Evolutionary conservation across 2,329 filamentous ascomycete species (phyloP), one percentile per base, ranked within the genome.

Genomic region (Colletotrichum noveboracense): DNA sequence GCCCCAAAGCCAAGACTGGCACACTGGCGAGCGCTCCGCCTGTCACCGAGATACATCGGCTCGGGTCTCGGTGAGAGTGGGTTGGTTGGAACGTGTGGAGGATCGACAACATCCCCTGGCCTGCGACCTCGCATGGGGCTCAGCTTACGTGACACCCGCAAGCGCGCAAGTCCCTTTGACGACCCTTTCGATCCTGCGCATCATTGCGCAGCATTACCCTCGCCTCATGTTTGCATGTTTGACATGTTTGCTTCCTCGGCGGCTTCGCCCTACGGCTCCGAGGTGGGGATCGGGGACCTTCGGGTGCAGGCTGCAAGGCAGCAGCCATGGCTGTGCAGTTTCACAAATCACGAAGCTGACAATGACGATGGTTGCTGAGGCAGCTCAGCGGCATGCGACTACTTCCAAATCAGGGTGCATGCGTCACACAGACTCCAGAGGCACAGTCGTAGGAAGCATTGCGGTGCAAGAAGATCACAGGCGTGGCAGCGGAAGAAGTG

Each of bases 41-140:
- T 73, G 70, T 76, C 70, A 76, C 74, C 74, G 70, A 76, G 70
- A 36, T 26, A 48, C 24, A 12, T 76, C 74, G 74, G 71, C 71
- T 75, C 66, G 65, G 71, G 36, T 52, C 48, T 74, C 74, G 66
- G 71, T 75, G 56, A 38, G n/a, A 62, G 61, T 64, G 61, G 61
- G 32, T 34, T 61, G 21, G n/a, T 56, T 74, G 38, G 18, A 62
- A 70, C 24, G 32, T 76, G 74, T 75, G 74, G 71, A 76, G 71
- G 71, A 76, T 76, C 71, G 74, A 76, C 71, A 38, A 18, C 60
- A 70, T 56, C 52, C 52, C n/a, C 52, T 24, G n/a, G 28, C 36
- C 43, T 56, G 26, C 24, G 64, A 36, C 70, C 28, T 64, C 38
- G 28, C 32, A 38, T 75, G 73, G 73, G 69, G 62, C 55, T 43